Conservation (phyloP, 257 asterid genomes). For the Nicotiana knightiana region DNA sequence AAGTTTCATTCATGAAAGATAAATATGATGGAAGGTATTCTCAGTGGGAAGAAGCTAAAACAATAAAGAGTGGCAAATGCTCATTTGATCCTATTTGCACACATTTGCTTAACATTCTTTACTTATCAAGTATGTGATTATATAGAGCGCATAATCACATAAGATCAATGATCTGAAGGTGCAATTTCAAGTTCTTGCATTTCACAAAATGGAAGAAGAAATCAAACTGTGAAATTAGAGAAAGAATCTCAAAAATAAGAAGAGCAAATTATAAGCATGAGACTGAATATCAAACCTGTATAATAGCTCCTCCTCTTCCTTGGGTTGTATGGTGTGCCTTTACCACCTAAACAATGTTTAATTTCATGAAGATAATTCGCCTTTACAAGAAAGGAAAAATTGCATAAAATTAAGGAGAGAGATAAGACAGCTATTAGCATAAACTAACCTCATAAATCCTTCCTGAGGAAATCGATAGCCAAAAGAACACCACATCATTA, state of each 20-base stretch:
- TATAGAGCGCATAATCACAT: not conserved
- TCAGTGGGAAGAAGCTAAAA: not conserved
- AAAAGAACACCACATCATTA: conserved; percentile 25
- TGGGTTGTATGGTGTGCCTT: conserved; percentile 86
- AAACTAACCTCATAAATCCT: conserved; percentile 70
- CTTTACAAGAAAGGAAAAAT: not conserved
- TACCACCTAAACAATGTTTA: conserved; percentile 50
- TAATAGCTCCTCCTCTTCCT: conserved; percentile 97
- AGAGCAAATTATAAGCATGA: not conserved
- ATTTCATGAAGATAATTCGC: conserved; percentile 4
- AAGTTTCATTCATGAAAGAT: not conserved
- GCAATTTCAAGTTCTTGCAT: not conserved
- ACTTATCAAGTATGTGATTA: not conserved
- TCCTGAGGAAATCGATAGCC: conserved; percentile 44
- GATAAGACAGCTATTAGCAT: not conserved
- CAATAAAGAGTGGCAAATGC: not conserved
- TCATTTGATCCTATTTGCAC: not conserved
- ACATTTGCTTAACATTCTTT: not conserved
- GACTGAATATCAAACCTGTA: conserved; percentile 51
- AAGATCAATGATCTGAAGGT: not conserved
- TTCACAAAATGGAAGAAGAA: not conserved
- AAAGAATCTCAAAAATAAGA: not conserved
- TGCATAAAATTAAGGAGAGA: not conserved
- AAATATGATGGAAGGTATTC: not conserved
- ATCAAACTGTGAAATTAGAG: not conserved